Conservation (phyloP, 495 filamentous ascomycete genomes). For the Neurospora tetrasperma region DNA sequence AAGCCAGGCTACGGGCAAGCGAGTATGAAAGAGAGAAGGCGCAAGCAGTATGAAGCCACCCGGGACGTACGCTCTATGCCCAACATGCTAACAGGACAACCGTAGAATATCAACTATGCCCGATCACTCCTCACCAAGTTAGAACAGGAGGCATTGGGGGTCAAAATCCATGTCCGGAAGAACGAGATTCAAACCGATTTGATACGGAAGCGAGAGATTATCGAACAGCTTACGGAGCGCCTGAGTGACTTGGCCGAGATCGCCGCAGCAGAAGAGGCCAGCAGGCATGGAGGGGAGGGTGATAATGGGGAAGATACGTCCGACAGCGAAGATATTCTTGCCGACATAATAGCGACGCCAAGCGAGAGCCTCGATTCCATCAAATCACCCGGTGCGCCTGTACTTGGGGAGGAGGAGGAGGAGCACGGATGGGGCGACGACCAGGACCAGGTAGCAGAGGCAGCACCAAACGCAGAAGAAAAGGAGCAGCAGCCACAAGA, state of each 20-base stretch:
- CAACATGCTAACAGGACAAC: background rate
- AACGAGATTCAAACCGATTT: slow-evolving; percentile 60
- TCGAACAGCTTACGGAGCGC: slow-evolving; percentile 50
- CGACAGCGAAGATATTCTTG: slow-evolving; percentile 42
- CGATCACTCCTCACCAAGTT: slow-evolving; percentile 62
- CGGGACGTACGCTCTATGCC: background rate
- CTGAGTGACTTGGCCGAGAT: slow-evolving; percentile 53
- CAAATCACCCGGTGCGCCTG: slow-evolving; percentile 17
- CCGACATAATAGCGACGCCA: slow-evolving; percentile 35
- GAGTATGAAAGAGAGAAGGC: slow-evolving; percentile 63
- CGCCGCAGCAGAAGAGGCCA: slow-evolving; percentile 17
- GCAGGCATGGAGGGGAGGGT: slow-evolving; percentile 9
- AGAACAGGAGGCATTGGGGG: slow-evolving; percentile 57
- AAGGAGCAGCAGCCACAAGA: slow-evolving; percentile 2
- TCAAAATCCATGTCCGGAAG: slow-evolving; percentile 55
- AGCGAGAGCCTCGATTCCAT: slow-evolving; percentile 37
- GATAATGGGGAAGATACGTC: slow-evolving; percentile 32
- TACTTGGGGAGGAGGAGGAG: slow-evolving; percentile 7
- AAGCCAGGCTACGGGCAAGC: slow-evolving; percentile 45
- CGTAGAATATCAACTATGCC: slow-evolving; percentile 71
- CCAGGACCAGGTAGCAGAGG: slow-evolving; percentile 3
- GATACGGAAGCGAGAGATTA: slow-evolving; percentile 47
- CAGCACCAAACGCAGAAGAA: background rate
- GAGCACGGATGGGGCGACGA: slow-evolving; percentile 3
- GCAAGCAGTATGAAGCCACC: slow-evolving; percentile 41